These are phyloP conservation scores for Aspergillus aculeatinus DNA, from an alignment of 2,329 filamentous ascomycete genomes.

Conservation along the genomic window DNA sequence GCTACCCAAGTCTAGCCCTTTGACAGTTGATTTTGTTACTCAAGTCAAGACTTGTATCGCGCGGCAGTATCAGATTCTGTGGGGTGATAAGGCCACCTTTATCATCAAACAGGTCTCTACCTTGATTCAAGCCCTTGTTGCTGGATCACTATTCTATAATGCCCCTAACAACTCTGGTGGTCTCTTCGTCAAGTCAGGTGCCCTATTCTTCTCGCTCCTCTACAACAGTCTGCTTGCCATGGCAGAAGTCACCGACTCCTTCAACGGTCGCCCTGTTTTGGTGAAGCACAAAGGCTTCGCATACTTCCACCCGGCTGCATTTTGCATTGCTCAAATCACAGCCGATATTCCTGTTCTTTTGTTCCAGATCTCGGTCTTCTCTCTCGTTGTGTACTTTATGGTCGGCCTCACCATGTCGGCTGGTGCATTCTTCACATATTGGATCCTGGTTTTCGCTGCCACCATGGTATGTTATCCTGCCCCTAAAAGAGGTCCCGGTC, in stretches of 20 bases:
- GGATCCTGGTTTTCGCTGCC: conserved; percentile 52
- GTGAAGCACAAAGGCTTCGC: conserved; percentile 60
- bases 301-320: conserved; percentile 55
- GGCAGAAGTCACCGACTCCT: conserved; percentile 65
- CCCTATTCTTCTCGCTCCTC: conserved; percentile 64
- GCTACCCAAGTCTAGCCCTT: conserved; percentile 54
- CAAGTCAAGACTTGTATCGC: conserved; percentile 59
- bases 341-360: conserved; percentile 57
- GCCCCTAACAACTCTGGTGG: conserved; percentile 58
- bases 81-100: conserved; percentile 64
- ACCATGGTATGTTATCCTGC: conserved; percentile 47
- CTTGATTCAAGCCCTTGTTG: conserved; percentile 60
- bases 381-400: conserved; percentile 64
- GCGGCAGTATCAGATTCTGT: conserved; percentile 65
- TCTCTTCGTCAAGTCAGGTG: conserved; percentile 63
- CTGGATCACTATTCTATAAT: conserved; percentile 67
- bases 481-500: neutral
- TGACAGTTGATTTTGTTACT: conserved; percentile 55
- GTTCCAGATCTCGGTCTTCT: conserved; percentile 60
- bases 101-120: conserved; percentile 62
- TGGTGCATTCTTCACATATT: conserved; percentile 62
- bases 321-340: conserved; percentile 45
- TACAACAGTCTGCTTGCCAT: conserved; percentile 63
- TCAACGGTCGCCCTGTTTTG: conserved; percentile 59
- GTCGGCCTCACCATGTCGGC: conserved; percentile 55